Evolutionary conservation across 495 filamentous ascomycete genomes (phyloP).

Genomic region (Pyrenopolyporus hunteri): DNA sequence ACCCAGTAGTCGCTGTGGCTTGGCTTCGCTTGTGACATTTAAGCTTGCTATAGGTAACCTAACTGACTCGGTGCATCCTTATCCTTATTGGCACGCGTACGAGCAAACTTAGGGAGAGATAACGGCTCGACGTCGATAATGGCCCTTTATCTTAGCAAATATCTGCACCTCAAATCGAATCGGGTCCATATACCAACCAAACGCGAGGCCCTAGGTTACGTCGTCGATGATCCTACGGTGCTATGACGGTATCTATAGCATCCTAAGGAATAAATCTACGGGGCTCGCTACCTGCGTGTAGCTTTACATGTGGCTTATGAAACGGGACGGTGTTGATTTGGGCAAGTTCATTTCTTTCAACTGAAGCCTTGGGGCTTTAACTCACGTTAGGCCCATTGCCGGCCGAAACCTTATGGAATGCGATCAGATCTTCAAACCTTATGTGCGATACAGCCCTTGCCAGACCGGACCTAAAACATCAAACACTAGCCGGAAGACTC

Average conservation of each 20-base stretch:
- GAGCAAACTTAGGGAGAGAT: not conserved
- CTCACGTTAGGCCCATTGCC: conserved; percentile 5
- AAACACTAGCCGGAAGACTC: not conserved
- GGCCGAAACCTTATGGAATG: conserved; percentile 22
- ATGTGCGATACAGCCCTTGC: conserved; percentile 3
- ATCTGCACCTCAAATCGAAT: conserved; percentile 4
- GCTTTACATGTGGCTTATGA: not conserved
- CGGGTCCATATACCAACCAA: conserved; percentile 18
- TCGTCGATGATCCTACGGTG: no score
- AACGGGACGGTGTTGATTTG: conserved; percentile 4
- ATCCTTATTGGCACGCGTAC: conserved; percentile 20
- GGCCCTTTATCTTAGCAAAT: not conserved
- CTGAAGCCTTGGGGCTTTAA: conserved; percentile 7
- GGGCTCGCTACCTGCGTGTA: not conserved
- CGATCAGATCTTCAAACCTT: conserved; percentile 1
- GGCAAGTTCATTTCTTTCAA: conserved; percentile 1
- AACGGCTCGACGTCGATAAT: conserved; percentile 9
- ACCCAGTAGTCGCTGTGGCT: conserved; percentile 25
- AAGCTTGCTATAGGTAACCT: not conserved
- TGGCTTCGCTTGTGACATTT: conserved; percentile 28
- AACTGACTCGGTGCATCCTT: conserved; percentile 7
- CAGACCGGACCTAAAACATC: conserved; percentile 4
- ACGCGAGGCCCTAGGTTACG: not conserved
- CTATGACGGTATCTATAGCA: no score
- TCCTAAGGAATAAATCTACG: not conserved